Conservation (phyloP, 768 basidiomycete genomes). For the Neoboletus subvelutipes region DNA sequence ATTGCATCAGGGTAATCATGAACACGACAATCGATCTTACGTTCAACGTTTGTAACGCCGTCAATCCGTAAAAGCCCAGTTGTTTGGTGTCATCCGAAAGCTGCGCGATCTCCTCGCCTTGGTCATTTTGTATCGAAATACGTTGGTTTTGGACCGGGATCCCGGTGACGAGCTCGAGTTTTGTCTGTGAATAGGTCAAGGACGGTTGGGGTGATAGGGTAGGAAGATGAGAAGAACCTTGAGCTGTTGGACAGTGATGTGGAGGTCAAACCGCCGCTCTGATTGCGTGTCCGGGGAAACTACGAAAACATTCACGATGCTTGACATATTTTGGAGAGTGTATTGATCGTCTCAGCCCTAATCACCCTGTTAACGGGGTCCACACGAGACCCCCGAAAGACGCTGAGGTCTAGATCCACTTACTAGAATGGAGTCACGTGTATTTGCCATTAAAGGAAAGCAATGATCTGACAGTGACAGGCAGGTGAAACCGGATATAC, state of each 20-base stretch:
- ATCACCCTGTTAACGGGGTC: background rate
- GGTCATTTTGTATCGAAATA: constrained; percentile 61
- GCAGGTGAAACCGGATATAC: constrained; percentile 2
- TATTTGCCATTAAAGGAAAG: background rate
- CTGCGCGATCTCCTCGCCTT: constrained; percentile 47
- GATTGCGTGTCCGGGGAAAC: constrained; percentile 86
- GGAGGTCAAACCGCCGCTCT: constrained; percentile 80
- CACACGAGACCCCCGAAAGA: background rate
- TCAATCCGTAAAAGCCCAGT: constrained; percentile 72
- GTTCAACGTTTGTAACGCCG: constrained; percentile 79
- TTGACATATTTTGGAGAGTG: constrained; percentile 35
- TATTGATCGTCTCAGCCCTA: background rate
- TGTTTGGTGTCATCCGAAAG: constrained; percentile 67
- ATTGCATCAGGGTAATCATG: background rate
- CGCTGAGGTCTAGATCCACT: too few relatives aligned
- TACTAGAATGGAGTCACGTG: constrained; percentile 8
- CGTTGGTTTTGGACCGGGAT: constrained; percentile 72
- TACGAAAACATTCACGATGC: constrained; percentile 68
- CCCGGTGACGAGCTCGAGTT: constrained; percentile 90
- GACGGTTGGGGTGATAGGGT: too few relatives aligned
- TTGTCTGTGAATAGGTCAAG: constrained; percentile 40
- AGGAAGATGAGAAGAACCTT: constrained; percentile 54
- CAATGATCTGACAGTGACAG: background rate
- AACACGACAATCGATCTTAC: constrained; percentile 41
- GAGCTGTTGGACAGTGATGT: constrained; percentile 71